Evolutionary conservation across 257 asterid species (phyloP).

Genomic region (Salvia hispanica): DNA sequence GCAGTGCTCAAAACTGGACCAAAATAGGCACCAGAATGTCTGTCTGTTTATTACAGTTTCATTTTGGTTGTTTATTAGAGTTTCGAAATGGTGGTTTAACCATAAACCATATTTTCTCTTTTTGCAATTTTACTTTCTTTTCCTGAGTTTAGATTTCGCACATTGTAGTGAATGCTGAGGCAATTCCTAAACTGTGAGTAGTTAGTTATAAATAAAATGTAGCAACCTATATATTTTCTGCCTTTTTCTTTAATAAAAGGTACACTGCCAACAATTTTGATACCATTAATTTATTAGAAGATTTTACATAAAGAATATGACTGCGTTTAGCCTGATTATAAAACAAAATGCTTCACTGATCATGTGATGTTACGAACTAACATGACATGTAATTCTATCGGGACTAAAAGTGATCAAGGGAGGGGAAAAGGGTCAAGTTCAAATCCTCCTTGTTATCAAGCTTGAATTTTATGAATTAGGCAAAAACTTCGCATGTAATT

Average conservation of each 20-base stretch:
- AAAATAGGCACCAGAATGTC: constrained; percentile 12
- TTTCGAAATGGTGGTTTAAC: background rate
- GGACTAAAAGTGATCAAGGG: too few relatives aligned
- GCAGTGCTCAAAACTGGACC: constrained; percentile 36
- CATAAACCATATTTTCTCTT: constrained; percentile 19
- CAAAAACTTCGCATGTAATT: background rate
- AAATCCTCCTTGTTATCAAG: too few relatives aligned
- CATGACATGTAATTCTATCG: background rate
- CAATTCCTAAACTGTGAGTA: constrained; percentile 26
- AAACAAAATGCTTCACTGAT: too few relatives aligned
- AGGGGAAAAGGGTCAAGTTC: too few relatives aligned
- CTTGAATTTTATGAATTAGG: background rate
- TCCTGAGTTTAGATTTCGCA: constrained; percentile 13
- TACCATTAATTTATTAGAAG: background rate
- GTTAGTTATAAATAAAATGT: constrained; percentile 25
- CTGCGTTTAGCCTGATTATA: too few relatives aligned
- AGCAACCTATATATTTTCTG: background rate
- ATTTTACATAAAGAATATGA: background rate
- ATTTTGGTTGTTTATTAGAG: background rate
- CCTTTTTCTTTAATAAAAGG: background rate
- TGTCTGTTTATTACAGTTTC: background rate
- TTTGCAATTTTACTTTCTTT: background rate
- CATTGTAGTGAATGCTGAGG: constrained; percentile 34
- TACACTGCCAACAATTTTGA: background rate
- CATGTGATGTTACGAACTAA: background rate